These are phyloP conservation scores for Eimeria acervulina DNA, from an alignment of 169 alveolate species.

Conservation along the genomic window DNA sequence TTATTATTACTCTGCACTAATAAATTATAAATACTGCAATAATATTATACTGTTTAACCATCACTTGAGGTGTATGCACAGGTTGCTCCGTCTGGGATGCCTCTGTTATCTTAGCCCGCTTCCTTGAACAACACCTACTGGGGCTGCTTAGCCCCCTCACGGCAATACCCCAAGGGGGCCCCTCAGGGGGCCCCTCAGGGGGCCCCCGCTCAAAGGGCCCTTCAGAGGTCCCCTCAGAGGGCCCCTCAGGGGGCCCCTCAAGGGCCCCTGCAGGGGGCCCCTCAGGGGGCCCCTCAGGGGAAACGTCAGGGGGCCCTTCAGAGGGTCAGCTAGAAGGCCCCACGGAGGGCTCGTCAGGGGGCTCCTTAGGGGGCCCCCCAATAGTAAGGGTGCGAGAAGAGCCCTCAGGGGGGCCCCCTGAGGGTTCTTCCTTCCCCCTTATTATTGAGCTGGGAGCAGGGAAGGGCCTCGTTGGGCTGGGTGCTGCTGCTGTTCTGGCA, in stretches of 20 bases:
- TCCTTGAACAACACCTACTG: not conserved
- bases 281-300: no score
- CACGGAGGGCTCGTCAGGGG: not conserved
- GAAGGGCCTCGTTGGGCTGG: conserved; percentile 63
- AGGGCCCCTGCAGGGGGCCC: no score
- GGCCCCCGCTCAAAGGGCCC: no score
- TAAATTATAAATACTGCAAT: no score
- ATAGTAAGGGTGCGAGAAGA: no score
- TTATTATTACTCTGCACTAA: no score
- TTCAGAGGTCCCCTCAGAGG: no score
- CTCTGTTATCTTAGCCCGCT: not conserved
- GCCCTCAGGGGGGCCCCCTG: not conserved
- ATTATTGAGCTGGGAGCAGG: conserved; percentile 48
- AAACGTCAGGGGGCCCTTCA: no score
- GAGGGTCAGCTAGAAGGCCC: not conserved
- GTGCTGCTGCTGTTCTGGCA: not conserved
- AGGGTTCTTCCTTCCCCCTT: not conserved
- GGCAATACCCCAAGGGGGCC: conserved; percentile 1
- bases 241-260: no score
- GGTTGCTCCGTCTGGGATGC: conserved; percentile 70
- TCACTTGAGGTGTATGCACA: not conserved
- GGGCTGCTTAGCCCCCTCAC: not conserved
- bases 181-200: no score
- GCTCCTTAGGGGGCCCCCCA: not conserved
- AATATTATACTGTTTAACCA: not conserved